These are phyloP conservation scores for Tolypocladium guangdongense DNA, from an alignment of 2,329 filamentous ascomycete genomes.

Conservation along the genomic window DNA sequence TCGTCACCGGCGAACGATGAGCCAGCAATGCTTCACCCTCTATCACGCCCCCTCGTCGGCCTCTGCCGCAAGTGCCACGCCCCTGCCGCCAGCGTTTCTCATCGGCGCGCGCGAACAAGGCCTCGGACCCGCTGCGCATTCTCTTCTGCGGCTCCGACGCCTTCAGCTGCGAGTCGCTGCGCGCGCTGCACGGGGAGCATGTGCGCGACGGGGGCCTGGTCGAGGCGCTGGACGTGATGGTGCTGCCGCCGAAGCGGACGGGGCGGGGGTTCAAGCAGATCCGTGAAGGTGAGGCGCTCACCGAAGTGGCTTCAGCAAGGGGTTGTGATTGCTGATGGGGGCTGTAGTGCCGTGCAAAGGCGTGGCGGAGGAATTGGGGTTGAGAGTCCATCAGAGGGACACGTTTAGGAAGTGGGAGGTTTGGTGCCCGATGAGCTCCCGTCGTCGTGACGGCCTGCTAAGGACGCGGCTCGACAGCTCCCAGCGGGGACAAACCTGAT, in stretches of 20 bases:
- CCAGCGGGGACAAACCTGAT: slow-evolving; percentile 61
- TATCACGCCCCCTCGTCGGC: slow-evolving; percentile 3
- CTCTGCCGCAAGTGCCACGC: slow-evolving; percentile 3
- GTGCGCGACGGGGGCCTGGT: slow-evolving; percentile 42
- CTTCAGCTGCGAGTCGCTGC: slow-evolving; percentile 73
- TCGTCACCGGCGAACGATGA: neutral
- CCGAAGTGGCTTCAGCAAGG: neutral
- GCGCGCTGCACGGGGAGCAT: slow-evolving; percentile 55
- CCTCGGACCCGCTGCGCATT: slow-evolving; percentile 59
- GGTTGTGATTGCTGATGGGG: neutral
- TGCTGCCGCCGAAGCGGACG: slow-evolving; percentile 64
- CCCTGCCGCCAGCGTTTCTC: slow-evolving; percentile 9
- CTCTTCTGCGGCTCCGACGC: slow-evolving; percentile 91
- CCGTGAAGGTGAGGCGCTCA: slow-evolving; percentile 44
- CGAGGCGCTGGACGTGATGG: slow-evolving; percentile 74
- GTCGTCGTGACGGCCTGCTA: neutral
- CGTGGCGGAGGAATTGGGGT: slow-evolving; percentile 48
- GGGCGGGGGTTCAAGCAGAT: slow-evolving; percentile 63
- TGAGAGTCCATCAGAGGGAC: slow-evolving; percentile 64
- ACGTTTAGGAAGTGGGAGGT: slow-evolving; percentile 77
- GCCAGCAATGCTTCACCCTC: slow-evolving; percentile 9
- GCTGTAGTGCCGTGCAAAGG: slow-evolving; percentile 59
- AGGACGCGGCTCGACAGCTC: slow-evolving; percentile 28
- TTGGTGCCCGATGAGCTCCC: slow-evolving; percentile 6
- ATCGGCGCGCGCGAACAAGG: slow-evolving; percentile 4